Base-by-base conservation (phyloP, 108 stramenopile species). In the Nitzschia sp. region DNA sequence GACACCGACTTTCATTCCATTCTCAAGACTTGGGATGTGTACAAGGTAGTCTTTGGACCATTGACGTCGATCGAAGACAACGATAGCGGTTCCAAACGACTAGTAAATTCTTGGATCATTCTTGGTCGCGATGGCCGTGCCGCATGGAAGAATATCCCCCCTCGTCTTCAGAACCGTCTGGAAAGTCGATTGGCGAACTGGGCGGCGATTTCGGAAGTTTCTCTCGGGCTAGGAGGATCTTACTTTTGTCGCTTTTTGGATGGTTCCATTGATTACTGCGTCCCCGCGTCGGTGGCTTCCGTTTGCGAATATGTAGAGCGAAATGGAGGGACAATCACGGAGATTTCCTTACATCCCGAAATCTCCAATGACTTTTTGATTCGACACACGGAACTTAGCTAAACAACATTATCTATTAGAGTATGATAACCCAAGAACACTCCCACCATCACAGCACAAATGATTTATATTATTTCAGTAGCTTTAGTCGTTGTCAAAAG, bases 241-340 rank as follows among this genome's bases (percentile, higher is more conserved):
- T 93, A 89, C 55, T 93, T 89, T 71, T 56, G 86, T 44, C 76
- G 84, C 9, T 90, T 90, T 55, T 63, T 93, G 73, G 87, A 93
- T 77, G 87, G 87, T 26, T 71, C 63, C 1, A 66, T 85, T 33
- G 92, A 93, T 53, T 93, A 90, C 67, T 84, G 76, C 22, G 60
- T 93, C 66, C 86, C 92, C 11, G 73, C 79, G 6, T 53, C 62
- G 32, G 66, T 85, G 19, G 85, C 89, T 13, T 63, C 71, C 9
- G 84, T 73, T 41, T 87, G 84, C 36, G 80, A 84, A 19, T 56
- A 58, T 30, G 70, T 93, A 29, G 82, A 86, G 56, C 26, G 56
- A 9, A 56, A 70, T 36, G 81, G 86, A 64, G 77, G 77, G 9
- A 58, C 22, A 27, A 78, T 86, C 27, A 80, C 79, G 23, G 64